Conservation (phyloP, 1,284 basidiomycete species). For the Heterobasidion parviporum region DNA sequence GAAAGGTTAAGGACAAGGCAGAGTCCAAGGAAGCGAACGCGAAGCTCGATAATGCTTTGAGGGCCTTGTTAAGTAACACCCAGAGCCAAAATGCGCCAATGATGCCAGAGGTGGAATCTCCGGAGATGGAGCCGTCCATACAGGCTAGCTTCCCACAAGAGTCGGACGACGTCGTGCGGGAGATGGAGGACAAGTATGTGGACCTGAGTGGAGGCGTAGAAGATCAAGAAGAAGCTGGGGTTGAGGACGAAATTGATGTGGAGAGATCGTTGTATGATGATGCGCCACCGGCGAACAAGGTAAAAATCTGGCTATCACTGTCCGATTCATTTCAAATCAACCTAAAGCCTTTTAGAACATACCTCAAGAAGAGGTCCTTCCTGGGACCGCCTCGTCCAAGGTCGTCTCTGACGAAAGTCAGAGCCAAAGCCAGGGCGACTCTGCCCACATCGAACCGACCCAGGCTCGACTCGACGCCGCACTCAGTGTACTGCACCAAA, state of each 20-base stretch:
- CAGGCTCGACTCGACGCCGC: not conserved
- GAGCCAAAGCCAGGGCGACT: not conserved
- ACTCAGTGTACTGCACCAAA: not conserved
- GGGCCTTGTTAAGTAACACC: not conserved
- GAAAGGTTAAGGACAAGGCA: not conserved
- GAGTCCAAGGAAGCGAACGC: not conserved
- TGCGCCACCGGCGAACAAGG: not conserved
- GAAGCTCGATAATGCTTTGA: not conserved
- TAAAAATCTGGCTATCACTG: not conserved
- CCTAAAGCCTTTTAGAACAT: no score
- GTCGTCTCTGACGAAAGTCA: conserved; percentile 3
- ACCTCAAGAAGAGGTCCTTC: not conserved
- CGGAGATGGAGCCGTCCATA: not conserved
- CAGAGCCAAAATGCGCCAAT: not conserved
- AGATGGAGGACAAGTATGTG: conserved; percentile 1
- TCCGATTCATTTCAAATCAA: not conserved
- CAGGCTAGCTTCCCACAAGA: not conserved
- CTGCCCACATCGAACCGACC: not conserved
- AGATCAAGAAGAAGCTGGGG: not conserved
- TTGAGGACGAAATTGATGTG: not conserved
- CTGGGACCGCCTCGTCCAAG: not conserved
- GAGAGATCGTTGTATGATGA: not conserved
- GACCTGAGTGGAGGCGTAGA: not conserved
- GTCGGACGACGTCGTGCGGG: not conserved
- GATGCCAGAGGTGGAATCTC: not conserved